phyloP scores from a whole-genome alignment of 2,329 filamentous ascomycete genomes.

The Aspergillus fijiensis region DNA sequence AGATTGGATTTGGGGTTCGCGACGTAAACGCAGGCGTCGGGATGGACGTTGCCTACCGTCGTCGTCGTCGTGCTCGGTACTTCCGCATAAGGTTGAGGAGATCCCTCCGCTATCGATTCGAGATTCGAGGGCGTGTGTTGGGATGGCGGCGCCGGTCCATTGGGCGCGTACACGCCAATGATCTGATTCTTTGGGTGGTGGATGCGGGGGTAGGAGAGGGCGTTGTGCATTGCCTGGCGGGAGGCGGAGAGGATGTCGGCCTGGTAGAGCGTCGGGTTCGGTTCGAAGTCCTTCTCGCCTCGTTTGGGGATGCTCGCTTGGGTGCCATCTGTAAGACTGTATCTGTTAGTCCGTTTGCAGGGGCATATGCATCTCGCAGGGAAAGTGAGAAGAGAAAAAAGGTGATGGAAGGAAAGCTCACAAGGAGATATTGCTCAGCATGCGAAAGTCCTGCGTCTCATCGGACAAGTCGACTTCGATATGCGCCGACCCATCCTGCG shows the following conservation, averaged over 20 bases:
- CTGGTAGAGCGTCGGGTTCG: constrained; percentile 82
- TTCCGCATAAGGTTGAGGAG: constrained; percentile 4
- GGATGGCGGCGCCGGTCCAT: constrained; percentile 38
- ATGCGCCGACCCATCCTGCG: constrained; percentile 32
- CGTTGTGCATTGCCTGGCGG: constrained; percentile 83
- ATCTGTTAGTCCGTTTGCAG: neutral
- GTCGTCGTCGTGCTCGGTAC: constrained; percentile 13
- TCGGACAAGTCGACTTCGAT: constrained; percentile 69
- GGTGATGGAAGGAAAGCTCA: constrained; percentile 24
- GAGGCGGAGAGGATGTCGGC: constrained; percentile 75
- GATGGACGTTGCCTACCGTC: constrained; percentile 22
- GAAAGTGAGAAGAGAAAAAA: no score
- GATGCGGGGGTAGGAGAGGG: constrained; percentile 72
- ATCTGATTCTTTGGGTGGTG: constrained; percentile 68
- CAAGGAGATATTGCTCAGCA: constrained; percentile 60
- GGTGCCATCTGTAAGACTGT: constrained; percentile 34
- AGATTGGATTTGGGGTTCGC: constrained; percentile 70
- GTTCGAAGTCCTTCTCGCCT: constrained; percentile 96
- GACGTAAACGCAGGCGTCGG: constrained; percentile 58
- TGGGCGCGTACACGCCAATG: constrained; percentile 72
- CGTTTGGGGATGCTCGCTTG: constrained; percentile 69
- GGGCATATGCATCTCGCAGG: no score
- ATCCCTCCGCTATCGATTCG: constrained; percentile 17
- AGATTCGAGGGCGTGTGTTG: constrained; percentile 10
- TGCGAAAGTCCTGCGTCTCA: constrained; percentile 82